phyloP scores from a whole-genome alignment of 208 protist genomes.

The Tetramitus jugosus region DNA sequence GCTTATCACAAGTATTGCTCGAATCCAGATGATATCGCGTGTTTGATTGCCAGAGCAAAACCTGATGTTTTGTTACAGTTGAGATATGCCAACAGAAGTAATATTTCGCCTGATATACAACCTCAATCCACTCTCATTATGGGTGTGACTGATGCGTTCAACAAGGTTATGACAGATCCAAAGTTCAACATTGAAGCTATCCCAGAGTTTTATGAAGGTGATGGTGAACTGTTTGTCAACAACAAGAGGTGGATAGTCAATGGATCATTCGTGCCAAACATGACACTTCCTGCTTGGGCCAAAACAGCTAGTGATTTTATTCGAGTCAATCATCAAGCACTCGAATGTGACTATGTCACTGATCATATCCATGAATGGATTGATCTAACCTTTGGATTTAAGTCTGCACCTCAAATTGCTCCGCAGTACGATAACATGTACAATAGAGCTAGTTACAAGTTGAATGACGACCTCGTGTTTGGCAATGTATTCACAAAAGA shows the following conservation, averaged over 20 bases:
- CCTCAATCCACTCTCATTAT: too few relatives aligned
- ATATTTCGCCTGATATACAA: too few relatives aligned
- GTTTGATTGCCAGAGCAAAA: not conserved
- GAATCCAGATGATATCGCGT: not conserved
- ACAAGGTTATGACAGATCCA: not conserved
- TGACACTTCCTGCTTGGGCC: conserved; percentile 85
- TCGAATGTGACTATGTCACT: conserved; percentile 93
- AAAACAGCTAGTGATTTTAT: conserved; percentile 65
- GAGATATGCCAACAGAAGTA: too few relatives aligned
- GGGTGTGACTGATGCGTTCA: not conserved
- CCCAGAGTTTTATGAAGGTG: conserved; percentile 91
- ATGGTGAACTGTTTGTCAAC: conserved; percentile 81
- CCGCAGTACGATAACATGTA: conserved; percentile 92
- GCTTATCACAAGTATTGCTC: not conserved
- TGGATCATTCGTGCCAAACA: conserved; percentile 62
- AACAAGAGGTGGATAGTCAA: conserved; percentile 84
- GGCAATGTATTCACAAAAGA: not conserved
- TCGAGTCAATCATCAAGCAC: conserved; percentile 75
- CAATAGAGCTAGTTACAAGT: conserved; percentile 91
- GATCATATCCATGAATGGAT: conserved; percentile 93
- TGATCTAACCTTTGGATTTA: conserved; percentile 97
- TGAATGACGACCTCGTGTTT: not conserved
- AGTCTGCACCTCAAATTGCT: conserved; percentile 86
- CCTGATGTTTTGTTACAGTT: not conserved
- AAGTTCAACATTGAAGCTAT: conserved; percentile 71